A percentile compares a stretch with the other conserved stretches of the same genome.
Conservation (phyloP, 2,329 filamentous ascomycete genomes). For the Cytospora leucostoma region DNA sequence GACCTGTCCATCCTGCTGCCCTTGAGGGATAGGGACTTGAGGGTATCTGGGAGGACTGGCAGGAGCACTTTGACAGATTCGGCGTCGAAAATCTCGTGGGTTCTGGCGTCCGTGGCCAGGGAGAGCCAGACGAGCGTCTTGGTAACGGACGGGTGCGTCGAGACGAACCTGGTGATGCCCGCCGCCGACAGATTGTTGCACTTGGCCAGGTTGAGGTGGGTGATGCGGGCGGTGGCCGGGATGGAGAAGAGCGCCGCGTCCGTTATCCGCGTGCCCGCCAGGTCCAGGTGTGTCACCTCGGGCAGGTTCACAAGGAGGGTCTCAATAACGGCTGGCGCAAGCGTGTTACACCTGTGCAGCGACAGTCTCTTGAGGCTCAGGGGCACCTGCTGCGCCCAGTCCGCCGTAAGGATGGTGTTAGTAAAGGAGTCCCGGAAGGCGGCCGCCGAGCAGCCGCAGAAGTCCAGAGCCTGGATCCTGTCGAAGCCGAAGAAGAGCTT, state of each 20-base stretch:
- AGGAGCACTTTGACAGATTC: slow-evolving; percentile 67
- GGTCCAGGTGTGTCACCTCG: slow-evolving; percentile 73
- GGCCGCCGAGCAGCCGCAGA: slow-evolving; percentile 72
- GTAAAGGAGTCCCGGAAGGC: slow-evolving; percentile 68
- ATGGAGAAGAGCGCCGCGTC: slow-evolving; percentile 70
- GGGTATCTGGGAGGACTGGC: slow-evolving; percentile 63
- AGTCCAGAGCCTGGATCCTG: slow-evolving; percentile 68
- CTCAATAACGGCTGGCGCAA: slow-evolving; percentile 68
- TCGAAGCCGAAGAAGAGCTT: slow-evolving; percentile 71
- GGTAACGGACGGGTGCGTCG: slow-evolving; percentile 68
- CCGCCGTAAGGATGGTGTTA: slow-evolving; percentile 49
- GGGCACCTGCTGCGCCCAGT: slow-evolving; percentile 45
- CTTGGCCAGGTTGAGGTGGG: slow-evolving; percentile 76
- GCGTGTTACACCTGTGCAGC: slow-evolving; percentile 75
- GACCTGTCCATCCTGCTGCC: slow-evolving; percentile 68
- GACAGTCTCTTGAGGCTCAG: slow-evolving; percentile 68
- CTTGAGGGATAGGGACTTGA: slow-evolving; percentile 74
- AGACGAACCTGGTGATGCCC: slow-evolving; percentile 69
- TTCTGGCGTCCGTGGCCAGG: slow-evolving; percentile 70
- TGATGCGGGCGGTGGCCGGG: slow-evolving; percentile 69
- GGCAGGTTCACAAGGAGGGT: slow-evolving; percentile 69
- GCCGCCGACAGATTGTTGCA: slow-evolving; percentile 69
- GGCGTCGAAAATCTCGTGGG: slow-evolving; percentile 69
- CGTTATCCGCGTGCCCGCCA: slow-evolving; percentile 77
- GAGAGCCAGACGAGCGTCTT: slow-evolving; percentile 70